Evolutionary conservation across 495 filamentous ascomycete species (phyloP), one percentile per base, ranked within the genome.

Genomic region (Xylaria palmicola): DNA sequence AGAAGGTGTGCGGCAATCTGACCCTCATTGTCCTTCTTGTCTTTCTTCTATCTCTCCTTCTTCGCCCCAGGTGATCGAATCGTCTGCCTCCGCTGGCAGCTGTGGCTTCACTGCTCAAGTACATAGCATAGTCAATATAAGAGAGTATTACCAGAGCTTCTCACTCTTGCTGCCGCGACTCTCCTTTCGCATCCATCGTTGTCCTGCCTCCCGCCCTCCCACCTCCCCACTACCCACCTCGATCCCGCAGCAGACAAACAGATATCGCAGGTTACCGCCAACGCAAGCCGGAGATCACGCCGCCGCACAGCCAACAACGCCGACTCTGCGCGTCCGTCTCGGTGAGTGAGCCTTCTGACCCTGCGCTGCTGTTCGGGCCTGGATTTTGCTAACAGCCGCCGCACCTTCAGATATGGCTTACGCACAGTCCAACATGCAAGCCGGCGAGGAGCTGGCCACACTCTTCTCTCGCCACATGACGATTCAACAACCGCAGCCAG

Each of bases 401-500:
- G 45, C n/a, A 45, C 29, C 26, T 50, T 10, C 5, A 52, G 59
- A 39, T 1, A 79, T 77, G 74, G 62, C 71, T 20, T 65, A 70
- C 48, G 40, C 74, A 54, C 75, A 74, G 50, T 62, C 74, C 67
- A 77, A 75, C 56, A 75, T 79, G 68, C 78, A 85, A 41, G 65
- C 77, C 45, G 80, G 86, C 63, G 81, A 91, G 39, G 89, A 90
- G 37, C 85, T 92, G 19, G 76, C 83, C 12, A 72, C 79, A n/a
- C 78, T 91, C 53, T 88, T 92, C 66, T 77, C 83, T 43, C 84
- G 81, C 36, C 85, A 89, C 62, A 76, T 91, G 65, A 83, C 79
- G 17, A 70, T 87, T n/a, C 68, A 80, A 24, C 68, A 80, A 22
- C 72, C 79, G 13, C 67, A 66, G 20, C 68, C 70, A 58, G 71